Percentiles rank a stretch among this genome's conserved stretches.
Evolutionary conservation across 116 monocot species (phyloP).

Genomic region (Dioscorea cayenensis): DNA sequence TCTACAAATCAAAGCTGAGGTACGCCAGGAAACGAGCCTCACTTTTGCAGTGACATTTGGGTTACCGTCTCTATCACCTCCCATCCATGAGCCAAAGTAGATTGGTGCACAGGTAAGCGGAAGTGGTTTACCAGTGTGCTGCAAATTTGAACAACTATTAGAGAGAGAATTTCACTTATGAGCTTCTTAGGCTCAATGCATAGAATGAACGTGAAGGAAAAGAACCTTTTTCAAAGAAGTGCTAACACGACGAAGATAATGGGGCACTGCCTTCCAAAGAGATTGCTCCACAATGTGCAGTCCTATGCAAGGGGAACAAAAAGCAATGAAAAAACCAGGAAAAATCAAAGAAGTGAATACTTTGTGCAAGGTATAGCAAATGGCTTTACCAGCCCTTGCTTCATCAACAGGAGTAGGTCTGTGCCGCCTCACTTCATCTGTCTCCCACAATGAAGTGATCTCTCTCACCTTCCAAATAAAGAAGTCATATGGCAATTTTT

Average conservation of each 20-base stretch:
- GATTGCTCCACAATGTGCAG: slow-evolving; percentile 95
- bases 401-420: slow-evolving; percentile 98
- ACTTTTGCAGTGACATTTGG: slow-evolving; percentile 96
- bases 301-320: slow-evolving; percentile 26
- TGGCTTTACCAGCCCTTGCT: slow-evolving; percentile 74
- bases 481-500: slow-evolving; percentile 3
- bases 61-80: slow-evolving; percentile 94
- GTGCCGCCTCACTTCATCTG: slow-evolving; percentile 90
- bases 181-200: neutral
- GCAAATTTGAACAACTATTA: slow-evolving; percentile 3
- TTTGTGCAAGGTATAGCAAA: neutral
- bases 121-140: slow-evolving; percentile 90
- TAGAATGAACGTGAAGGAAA: neutral
- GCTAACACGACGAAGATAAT: slow-evolving; percentile 91
- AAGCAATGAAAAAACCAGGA: neutral
- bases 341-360: neutral
- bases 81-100: slow-evolving; percentile 98
- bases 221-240: slow-evolving; percentile 80
- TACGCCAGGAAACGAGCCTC: slow-evolving; percentile 1
- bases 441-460: slow-evolving; percentile 92
- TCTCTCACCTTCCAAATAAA: slow-evolving; percentile 55
- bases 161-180: slow-evolving; percentile 1
- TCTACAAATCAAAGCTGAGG: neutral
- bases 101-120: slow-evolving; percentile 85
- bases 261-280: slow-evolving; percentile 89